Evolutionary conservation across 1,139 yeast species (phyloP).

Genomic region (Diutina ranongensis): DNA sequence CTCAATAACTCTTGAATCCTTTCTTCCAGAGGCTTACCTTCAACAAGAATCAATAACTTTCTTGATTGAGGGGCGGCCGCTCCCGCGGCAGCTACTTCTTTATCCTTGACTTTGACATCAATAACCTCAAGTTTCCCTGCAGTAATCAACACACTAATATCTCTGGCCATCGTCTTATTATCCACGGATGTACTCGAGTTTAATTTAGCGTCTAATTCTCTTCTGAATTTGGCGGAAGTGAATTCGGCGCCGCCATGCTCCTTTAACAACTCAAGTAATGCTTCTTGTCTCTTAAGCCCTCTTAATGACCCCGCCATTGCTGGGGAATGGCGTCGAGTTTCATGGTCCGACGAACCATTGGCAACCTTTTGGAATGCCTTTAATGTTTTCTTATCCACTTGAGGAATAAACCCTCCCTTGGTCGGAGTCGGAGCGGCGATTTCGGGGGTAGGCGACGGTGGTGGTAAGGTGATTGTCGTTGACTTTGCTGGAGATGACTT

Average conservation of each 20-base stretch:
- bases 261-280: not conserved
- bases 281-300: not conserved
- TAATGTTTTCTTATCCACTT: not conserved
- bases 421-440: not conserved
- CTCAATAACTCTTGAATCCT: not conserved
- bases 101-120: not conserved
- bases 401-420: not conserved
- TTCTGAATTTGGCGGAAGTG: not conserved
- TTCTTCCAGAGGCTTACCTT: not conserved
- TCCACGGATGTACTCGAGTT: not conserved
- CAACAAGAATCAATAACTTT: not conserved
- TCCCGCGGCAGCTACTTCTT: not conserved
- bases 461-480: too few species aligned
- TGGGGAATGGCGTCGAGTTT: not conserved
- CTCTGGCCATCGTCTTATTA: constrained; percentile 3
- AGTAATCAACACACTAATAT: not conserved
- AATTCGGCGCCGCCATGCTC: not conserved
- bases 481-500: not conserved
- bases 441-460: not conserved
- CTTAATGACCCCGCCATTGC: not conserved
- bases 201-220: not conserved
- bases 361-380: not conserved
- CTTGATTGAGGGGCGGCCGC: not conserved
- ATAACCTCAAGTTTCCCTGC: not conserved
- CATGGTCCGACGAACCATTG: not conserved